These are phyloP conservation scores for Physcia stellaris DNA, from an alignment of 495 filamentous ascomycete genomes.

Conservation along the genomic window DNA sequence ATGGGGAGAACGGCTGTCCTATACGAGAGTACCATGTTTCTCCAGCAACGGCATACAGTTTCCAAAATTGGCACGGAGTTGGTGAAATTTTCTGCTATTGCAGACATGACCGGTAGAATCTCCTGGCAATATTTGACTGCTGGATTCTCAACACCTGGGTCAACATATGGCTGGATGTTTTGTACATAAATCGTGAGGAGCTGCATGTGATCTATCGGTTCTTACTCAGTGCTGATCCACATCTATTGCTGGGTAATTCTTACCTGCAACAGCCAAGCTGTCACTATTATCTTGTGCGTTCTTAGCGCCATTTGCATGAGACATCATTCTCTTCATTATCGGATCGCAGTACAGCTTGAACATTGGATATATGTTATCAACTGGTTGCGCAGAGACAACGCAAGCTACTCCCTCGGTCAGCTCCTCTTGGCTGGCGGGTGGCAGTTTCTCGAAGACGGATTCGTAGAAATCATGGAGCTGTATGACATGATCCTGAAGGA, in stretches of 20 bases:
- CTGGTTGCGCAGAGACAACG: conserved; percentile 75
- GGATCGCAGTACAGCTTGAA: conserved; percentile 93
- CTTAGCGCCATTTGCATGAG: conserved; percentile 69
- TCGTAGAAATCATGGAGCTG: conserved; percentile 89
- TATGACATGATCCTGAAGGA: conserved; percentile 63
- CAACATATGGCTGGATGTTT: conserved; percentile 63
- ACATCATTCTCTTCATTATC: conserved; percentile 72
- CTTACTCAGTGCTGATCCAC: conserved; percentile 12
- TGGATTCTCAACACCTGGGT: conserved; percentile 61
- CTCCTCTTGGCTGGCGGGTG: conserved; percentile 79
- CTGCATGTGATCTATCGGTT: conserved; percentile 61
- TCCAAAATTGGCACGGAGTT: conserved; percentile 79
- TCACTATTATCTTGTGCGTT: conserved; percentile 66
- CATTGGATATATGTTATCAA: conserved; percentile 62
- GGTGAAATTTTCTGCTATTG: conserved; percentile 74
- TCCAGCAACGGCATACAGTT: conserved; percentile 85
- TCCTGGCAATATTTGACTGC: conserved; percentile 94
- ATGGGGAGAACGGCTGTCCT: conserved; percentile 77
- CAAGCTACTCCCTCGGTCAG: conserved; percentile 87
- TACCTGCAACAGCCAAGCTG: conserved; percentile 73
- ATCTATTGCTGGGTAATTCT: conserved; percentile 10
- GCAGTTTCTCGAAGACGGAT: conserved; percentile 70
- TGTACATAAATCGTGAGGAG: conserved; percentile 83
- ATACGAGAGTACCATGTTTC: conserved; percentile 92
- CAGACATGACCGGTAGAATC: conserved; percentile 72